These are phyloP conservation scores for Verruconis gallopava DNA, from an alignment of 2,329 filamentous ascomycete genomes.

Conservation along the genomic window DNA sequence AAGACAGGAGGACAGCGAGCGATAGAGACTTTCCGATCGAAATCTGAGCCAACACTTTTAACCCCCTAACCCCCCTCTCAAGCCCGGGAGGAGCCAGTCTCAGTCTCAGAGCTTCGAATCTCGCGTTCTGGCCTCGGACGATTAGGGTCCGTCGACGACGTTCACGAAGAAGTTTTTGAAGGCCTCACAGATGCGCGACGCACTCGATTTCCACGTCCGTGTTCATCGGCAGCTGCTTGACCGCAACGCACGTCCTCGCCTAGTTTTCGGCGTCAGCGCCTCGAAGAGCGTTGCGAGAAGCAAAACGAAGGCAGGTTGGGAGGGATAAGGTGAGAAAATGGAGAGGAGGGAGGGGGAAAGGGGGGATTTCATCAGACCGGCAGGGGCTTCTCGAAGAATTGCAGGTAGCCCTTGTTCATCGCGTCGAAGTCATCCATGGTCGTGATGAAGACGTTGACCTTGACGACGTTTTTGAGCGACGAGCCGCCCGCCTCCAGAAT, in stretches of 20 bases:
- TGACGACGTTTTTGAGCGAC: constrained; percentile 47
- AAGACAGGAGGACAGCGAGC: no score
- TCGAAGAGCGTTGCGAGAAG: background rate
- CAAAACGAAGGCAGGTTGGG: background rate
- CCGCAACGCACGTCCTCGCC: constrained; percentile 34
- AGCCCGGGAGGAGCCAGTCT: no score
- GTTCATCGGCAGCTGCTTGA: constrained; percentile 35
- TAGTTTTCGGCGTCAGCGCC: constrained; percentile 3
- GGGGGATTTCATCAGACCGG: no score
- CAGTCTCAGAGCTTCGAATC: no score
- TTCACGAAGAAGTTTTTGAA: no score
- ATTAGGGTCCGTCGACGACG: no score
- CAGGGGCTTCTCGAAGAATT: constrained; percentile 35
- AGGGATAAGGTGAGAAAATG: background rate
- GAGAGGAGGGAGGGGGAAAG: no score
- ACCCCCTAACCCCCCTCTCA: no score
- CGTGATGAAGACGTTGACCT: constrained; percentile 54
- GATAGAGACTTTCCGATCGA: no score
- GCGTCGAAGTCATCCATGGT: constrained; percentile 51
- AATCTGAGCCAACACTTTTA: no score
- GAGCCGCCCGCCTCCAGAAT: constrained; percentile 50
- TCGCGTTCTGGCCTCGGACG: no score
- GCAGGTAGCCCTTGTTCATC: constrained; percentile 44
- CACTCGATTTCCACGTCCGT: constrained; percentile 40
- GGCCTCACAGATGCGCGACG: background rate